Conservation (phyloP, 495 filamentous ascomycete genomes). For the Tuber indicum region DNA sequence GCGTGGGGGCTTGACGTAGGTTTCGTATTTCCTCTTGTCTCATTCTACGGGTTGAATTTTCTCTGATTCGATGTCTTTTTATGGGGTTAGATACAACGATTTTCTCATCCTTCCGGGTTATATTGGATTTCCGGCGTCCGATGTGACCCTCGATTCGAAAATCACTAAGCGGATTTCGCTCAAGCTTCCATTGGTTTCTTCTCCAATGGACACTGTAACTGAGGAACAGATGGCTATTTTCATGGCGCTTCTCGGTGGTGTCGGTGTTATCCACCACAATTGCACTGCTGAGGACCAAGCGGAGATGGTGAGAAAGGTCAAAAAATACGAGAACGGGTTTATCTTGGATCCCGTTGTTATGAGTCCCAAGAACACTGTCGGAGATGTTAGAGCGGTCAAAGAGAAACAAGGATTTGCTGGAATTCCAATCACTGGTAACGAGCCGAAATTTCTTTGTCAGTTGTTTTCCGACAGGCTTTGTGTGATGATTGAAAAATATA, state of each 20-base stretch:
- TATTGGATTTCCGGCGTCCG: conserved; percentile 78
- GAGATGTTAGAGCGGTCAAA: conserved; percentile 85
- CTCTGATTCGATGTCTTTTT: conserved; percentile 15
- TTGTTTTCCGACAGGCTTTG: conserved; percentile 36
- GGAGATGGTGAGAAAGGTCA: conserved; percentile 98
- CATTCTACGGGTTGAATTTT: conserved; percentile 5
- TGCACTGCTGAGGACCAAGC: conserved; percentile 91
- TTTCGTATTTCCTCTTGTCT: conserved; percentile 47
- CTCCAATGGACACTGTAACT: conserved; percentile 99
- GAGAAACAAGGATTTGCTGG: conserved; percentile 98
- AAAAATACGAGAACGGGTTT: conserved; percentile 98
- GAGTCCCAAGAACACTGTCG: conserved; percentile 76
- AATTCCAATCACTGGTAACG: conserved; percentile 96
- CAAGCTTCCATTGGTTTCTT: conserved; percentile 91
- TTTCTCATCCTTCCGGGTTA: conserved; percentile 57
- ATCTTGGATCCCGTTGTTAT: conserved; percentile 95
- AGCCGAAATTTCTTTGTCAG: conserved; percentile 22
- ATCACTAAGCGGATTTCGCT: conserved; percentile 89
- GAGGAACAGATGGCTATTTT: conserved; percentile 99
- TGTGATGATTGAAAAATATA: conserved; percentile 66
- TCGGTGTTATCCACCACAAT: conserved; percentile 99
- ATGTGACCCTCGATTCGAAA: conserved; percentile 79
- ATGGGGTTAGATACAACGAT: conserved; percentile 50
- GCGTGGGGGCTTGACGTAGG: conserved; percentile 80
- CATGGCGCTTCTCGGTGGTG: conserved; percentile 92